Conservation (phyloP, 164 flowering plant genomes). For the Tetrastigma voinierianum region DNA sequence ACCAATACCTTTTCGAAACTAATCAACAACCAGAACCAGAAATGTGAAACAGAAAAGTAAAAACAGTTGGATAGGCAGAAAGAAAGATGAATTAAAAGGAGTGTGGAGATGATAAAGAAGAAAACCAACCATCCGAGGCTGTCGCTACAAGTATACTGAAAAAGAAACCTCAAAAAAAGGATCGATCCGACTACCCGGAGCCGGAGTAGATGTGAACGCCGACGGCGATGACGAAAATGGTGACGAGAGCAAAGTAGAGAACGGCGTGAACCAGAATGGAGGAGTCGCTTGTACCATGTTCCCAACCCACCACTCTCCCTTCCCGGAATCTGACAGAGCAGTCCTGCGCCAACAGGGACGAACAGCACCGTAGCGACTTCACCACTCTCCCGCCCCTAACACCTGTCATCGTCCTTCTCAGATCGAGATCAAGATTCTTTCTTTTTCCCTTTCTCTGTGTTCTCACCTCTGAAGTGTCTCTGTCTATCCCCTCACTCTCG, state of each 20-base stretch:
- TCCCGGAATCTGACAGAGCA: conserved; percentile 55
- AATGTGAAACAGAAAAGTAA: no score
- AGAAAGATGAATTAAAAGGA: no score
- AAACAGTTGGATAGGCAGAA: no score
- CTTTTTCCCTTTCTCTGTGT: neutral
- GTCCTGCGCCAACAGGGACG: conserved; percentile 48
- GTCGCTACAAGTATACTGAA: no score
- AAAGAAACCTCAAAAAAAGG: no score
- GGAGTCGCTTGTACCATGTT: conserved; percentile 47
- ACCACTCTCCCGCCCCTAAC: conserved; percentile 64
- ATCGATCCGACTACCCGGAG: neutral
- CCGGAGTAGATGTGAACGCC: conserved; percentile 54
- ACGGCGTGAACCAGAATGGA: conserved; percentile 50
- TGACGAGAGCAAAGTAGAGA: conserved; percentile 48
- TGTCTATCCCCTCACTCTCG: no score
- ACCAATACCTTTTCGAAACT: no score
- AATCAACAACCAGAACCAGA: no score
- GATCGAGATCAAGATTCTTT: no score
- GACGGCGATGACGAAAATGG: conserved; percentile 46
- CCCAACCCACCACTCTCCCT: conserved; percentile 37
- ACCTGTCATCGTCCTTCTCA: conserved; percentile 13
- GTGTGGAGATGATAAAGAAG: no score
- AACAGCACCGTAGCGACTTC: conserved; percentile 57
- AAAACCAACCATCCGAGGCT: no score
- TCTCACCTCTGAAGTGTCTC: neutral